Base-by-base conservation (phyloP, 495 filamentous ascomycete species). In the Chaetomium tenue region DNA sequence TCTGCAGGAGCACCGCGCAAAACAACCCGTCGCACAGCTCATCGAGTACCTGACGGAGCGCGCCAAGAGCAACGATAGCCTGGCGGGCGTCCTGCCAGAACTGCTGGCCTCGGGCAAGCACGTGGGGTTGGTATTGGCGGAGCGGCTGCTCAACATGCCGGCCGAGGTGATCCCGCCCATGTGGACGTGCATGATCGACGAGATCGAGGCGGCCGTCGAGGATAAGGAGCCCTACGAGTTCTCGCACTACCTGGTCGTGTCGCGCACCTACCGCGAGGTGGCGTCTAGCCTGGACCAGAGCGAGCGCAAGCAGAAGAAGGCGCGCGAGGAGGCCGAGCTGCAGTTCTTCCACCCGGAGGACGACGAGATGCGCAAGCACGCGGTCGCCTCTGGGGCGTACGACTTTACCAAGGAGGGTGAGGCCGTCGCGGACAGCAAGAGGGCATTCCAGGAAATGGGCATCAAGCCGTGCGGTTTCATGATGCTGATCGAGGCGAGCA, bases 271-370 rank as follows among this genome's bases (percentile, higher is more conserved):
- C 76, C 85, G 82, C 26, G 95, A 98, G 77, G 84, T 98, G 42
- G 88, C 83, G 64, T 96, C 92, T 0, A 85, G 83, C 64, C 78
- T 98, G 18, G 91, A 94, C 70, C 79, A 84, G 61, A 71, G 74
- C 47, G 88, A 87, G 54, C 83, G 86, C 22, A 86, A 85, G 74
- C 93, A 92, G 82, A 92, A 91, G 75, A 89, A 86, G 76, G 90
- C 90, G 75, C 86, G 86, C 75, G 78, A 81, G 73, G 78, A 73
- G 79, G 75, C 66, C 64, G 70, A 52, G 67, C 60, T 67, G 79
- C 93, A 92, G 78, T 96, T 91, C 76, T 99, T 98, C 80, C 95
- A 99, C 74, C 91, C 94, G 3, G 95, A 99, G 76, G 95, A 99
- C 72, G 94, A 99, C 80, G 84, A 93, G 60, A 74, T 97, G 65